Base-by-base conservation (phyloP, 2,329 filamentous ascomycete species). In the Mycogone perniciosa region DNA sequence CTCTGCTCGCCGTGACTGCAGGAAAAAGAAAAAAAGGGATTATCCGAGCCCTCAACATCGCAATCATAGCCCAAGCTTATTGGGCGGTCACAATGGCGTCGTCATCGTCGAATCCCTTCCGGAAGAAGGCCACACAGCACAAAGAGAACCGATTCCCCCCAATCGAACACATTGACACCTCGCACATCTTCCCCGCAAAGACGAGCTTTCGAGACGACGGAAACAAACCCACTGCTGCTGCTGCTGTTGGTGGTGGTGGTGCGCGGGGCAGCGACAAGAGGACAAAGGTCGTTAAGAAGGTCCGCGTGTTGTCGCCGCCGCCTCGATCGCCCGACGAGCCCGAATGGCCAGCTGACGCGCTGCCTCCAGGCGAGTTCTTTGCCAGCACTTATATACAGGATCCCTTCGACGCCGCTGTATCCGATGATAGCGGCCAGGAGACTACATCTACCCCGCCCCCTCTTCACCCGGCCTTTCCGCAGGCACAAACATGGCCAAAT, bases 261-360 rank as follows among this genome's bases (percentile, higher is more conserved):
- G 20, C 45, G 31, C 34, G 26, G 20, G 41, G 41, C 26, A 35
- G 66, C 61, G 57, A 71, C 59, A 57, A 53, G 45, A 76, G 67
- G 56, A 63, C 65, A 38, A 87, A 77, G 71, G 72, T 80, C 37
- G 74, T 79, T 53, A 86, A 86, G 68, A 85, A 80, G 60, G 84
- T 88, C 54, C 80, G 84, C 60, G 78, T 85, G 7, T 76, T 84
- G 62, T 84, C 81, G 39, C 82, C 82, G 46, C 81, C 80, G 52
- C 80, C 81, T 3, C 75, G 77, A n/a, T 77, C 77, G 9, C 76
- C 79, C 57, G 77, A 80, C 57, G 78, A 76, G 30, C 64, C 66
- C 20, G 64, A 64, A 52, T 67, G 60, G 65, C 68, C 61, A 11
- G 57, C 63, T 50, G 54, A 64, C 52, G 49, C 63, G 52, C 50